Conservation (phyloP, 1,139 yeast species). For the Pichia sp. region DNA sequence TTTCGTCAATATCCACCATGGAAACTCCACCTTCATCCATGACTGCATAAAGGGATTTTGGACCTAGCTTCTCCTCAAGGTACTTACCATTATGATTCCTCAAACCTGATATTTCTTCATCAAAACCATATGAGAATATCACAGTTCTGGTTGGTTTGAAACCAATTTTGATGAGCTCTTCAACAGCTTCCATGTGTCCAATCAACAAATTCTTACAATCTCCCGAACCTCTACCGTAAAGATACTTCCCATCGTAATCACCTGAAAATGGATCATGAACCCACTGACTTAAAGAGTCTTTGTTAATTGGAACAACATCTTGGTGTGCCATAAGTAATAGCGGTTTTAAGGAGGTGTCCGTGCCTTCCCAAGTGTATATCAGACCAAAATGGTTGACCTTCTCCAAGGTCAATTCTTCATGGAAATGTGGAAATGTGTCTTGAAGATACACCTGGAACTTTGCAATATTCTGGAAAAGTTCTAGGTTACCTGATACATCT, state of each 20-base stretch:
- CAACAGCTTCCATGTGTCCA: constrained; percentile 37
- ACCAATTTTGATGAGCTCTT: constrained; percentile 32
- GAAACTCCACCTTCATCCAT: constrained; percentile 42
- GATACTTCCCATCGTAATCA: constrained; percentile 32
- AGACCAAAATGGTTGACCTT: constrained; percentile 61
- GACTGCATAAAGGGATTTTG: constrained; percentile 35
- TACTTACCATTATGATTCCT: constrained; percentile 27
- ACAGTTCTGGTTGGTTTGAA: constrained; percentile 38
- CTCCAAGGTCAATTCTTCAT: constrained; percentile 41
- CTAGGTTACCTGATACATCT: constrained; percentile 29
- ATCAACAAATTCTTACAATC: constrained; percentile 41
- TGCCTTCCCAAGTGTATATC: constrained; percentile 61
- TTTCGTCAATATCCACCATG: constrained; percentile 28
- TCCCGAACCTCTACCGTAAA: constrained; percentile 42
- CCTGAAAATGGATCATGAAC: constrained; percentile 39
- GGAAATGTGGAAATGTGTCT: constrained; percentile 53
- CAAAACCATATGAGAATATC: constrained; percentile 41
- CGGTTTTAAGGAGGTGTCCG: constrained; percentile 33
- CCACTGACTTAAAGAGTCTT: constrained; percentile 36
- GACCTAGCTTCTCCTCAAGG: constrained; percentile 33
- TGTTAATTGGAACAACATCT: constrained; percentile 45
- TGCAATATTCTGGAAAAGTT: constrained; percentile 34
- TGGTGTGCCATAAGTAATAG: constrained; percentile 41
- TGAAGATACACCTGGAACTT: constrained; percentile 51
- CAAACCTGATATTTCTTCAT: constrained; percentile 38